Evolutionary conservation across 2,329 filamentous ascomycete genomes (phyloP), one percentile per base, ranked within the genome.

Genomic region (Pyricularia pennisetigena): DNA sequence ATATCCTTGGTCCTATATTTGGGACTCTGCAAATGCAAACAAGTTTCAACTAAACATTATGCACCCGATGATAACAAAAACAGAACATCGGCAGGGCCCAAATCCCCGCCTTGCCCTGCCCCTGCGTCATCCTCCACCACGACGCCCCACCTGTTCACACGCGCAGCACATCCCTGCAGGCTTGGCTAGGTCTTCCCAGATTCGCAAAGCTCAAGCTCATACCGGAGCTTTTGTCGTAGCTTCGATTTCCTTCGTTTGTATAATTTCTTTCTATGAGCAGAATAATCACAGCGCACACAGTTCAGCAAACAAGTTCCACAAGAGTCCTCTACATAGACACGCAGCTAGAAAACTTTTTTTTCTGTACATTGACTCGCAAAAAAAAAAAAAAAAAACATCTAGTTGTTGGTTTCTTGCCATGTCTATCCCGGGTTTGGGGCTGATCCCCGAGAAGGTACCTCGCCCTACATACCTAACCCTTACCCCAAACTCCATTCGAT

Each of bases 381-480:
- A n/a, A n/a, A n/a, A n/a, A n/a, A n/a, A n/a, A n/a, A n/a, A n/a
- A n/a, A n/a, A n/a, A n/a, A 16, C 7, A 49, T 49, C 41, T n/a
- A 49, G 41, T 49, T 5, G 4, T 16, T 49, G 41, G 41, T 23
- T 62, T 7, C 5, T n/a, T 29, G 23, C 23, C 23, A 92, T 92
- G 90, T 91, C 89, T 73, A 90, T 92, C 76, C 90, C 90, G 72
- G 90, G 90, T 74, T 80, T 92, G 77, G 90, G 90, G 73, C 87
- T 91, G 75, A 86, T 89, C 68, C 85, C 86, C 70, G 81, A 84
- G 70, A 81, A 86, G 74, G 87, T 88, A 78, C 79, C 79, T 65
- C 64, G 74, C 67, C 72, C 73, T 32, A 29, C 28, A 35, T 35
- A 35, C 32, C 32, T 35, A 35, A 35, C 16, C 12, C 64, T 10